These are phyloP conservation scores for Echinochloa phyllopogon DNA, from an alignment of 176 grass and related monocot species.

Conservation along the genomic window DNA sequence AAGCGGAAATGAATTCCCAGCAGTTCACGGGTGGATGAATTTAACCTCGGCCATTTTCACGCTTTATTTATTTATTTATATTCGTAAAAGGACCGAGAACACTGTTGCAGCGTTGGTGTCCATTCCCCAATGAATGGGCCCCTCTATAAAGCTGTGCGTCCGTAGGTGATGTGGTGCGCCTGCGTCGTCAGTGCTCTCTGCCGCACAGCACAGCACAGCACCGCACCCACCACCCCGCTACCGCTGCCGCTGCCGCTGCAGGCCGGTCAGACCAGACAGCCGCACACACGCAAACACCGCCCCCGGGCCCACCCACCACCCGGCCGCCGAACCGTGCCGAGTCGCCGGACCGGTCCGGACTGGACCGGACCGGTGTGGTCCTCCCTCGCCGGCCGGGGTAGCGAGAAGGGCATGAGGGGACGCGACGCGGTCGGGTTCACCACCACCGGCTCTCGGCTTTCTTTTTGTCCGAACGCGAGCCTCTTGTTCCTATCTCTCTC, in stretches of 20 bases:
- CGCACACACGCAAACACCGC: slow-evolving; percentile 29
- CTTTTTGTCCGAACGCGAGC: slow-evolving; percentile 19
- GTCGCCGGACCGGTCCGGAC: neutral
- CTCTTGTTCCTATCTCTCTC: neutral
- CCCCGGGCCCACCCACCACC: neutral
- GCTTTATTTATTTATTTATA: too few species aligned
- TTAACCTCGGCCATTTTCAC: neutral
- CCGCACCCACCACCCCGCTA: neutral
- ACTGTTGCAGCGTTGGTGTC: neutral
- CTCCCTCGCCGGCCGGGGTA: neutral
- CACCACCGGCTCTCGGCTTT: slow-evolving; percentile 14
- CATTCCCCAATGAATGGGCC: neutral
- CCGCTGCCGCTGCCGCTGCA: neutral
- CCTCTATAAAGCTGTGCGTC: neutral
- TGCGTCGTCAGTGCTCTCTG: slow-evolving; percentile 9
- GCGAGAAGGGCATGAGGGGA: neutral
- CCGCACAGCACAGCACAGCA: neutral
- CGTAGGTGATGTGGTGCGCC: slow-evolving; percentile 3
- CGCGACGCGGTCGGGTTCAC: neutral
- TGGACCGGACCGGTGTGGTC: neutral
- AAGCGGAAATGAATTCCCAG: neutral
- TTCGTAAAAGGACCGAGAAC: neutral
- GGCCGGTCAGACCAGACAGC: slow-evolving; percentile 34
- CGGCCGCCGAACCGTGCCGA: neutral
- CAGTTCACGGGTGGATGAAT: too few species aligned